Base-by-base conservation (phyloP, 1,284 basidiomycete genomes). In the Ustilago curta region DNA sequence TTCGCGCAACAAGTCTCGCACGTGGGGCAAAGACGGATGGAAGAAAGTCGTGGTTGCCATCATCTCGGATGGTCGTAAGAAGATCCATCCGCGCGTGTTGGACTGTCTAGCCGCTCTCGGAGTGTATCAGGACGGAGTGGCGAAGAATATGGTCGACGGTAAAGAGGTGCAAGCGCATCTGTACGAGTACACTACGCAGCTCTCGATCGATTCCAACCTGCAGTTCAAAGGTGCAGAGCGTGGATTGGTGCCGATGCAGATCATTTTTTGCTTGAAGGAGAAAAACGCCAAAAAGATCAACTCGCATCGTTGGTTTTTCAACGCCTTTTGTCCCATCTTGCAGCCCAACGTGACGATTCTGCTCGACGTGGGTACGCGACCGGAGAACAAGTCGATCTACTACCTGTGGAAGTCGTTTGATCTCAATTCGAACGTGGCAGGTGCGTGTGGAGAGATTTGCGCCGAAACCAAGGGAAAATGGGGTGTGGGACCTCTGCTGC, bases 371-470 rank as follows among this genome's bases (percentile, higher is more conserved):
- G 96, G 96, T 0, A 99, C 96, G 2, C 95, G 96, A 85, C 95
- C 96, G 11, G 95, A 94, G 11, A 93, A 93, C 86, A 97, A 96
- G 85, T 94, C 93, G 1, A 94, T 99, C 80, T 99, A 95, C 87
- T 95, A 97, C 83, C 88, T 99, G 3, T 98, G 96, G 95, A 94
- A 97, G 81, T 93, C 86, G 79, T 98, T 97, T 83, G 93, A 97
- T 86, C 83, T 86, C 23, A 82, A 84, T 70, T 87, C 90, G 4
- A 90, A 91, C 81, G 93, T 97, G 53, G 95, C 95, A 47, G 95
- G 95, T 40, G 95, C 95, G 25, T 97, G 95, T 85, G 94, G 95
- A 78, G 86, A 86, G 74, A 86, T 84, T 35, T 77, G 76, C 37
- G 82, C 77, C 19, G 82, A 83, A 11, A 75, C 79, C 19, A 80